phyloP scores from a whole-genome alignment of 1,284 basidiomycete species.

The Puccinia hordei region DNA sequence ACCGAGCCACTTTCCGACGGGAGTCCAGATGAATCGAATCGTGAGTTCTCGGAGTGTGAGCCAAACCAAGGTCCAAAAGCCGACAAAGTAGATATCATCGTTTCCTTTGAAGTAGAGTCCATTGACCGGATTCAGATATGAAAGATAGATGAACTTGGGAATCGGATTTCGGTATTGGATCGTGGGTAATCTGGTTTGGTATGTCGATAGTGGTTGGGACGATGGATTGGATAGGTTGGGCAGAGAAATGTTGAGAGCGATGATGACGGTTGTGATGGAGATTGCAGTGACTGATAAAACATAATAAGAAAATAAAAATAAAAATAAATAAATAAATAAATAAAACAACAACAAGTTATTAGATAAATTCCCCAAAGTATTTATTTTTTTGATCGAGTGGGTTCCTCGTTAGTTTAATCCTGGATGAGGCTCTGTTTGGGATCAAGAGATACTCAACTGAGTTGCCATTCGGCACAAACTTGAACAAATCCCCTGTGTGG shows the following conservation, averaged over 20 bases:
- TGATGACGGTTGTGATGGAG: conserved; percentile 37
- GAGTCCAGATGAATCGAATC: conserved; percentile 41
- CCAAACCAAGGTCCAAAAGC: conserved; percentile 44
- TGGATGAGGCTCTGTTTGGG: background rate
- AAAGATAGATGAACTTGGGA: conserved; percentile 47
- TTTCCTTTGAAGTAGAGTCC: conserved; percentile 46
- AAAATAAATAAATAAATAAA: no score
- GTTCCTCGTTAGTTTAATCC: background rate
- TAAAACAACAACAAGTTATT: no score
- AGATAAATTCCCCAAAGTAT: background rate
- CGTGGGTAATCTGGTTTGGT: conserved; percentile 43
- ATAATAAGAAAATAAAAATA: no score
- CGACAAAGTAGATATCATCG: conserved; percentile 50
- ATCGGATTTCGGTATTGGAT: conserved; percentile 42
- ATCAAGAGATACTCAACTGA: conserved; percentile 13
- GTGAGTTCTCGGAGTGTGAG: conserved; percentile 26
- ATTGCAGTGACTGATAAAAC: conserved; percentile 38
- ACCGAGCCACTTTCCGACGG: conserved; percentile 2
- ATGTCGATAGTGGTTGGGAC: conserved; percentile 30
- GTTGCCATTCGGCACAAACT: conserved; percentile 27
- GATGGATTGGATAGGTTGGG: conserved; percentile 44
- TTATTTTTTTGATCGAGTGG: background rate
- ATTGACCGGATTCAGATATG: conserved; percentile 37
- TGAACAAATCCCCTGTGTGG: conserved; percentile 7
- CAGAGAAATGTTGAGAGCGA: conserved; percentile 38